Evolutionary conservation across 2,329 filamentous ascomycete genomes (phyloP), one percentile per base, ranked within the genome.

Genomic region (Leptographium procerum): DNA sequence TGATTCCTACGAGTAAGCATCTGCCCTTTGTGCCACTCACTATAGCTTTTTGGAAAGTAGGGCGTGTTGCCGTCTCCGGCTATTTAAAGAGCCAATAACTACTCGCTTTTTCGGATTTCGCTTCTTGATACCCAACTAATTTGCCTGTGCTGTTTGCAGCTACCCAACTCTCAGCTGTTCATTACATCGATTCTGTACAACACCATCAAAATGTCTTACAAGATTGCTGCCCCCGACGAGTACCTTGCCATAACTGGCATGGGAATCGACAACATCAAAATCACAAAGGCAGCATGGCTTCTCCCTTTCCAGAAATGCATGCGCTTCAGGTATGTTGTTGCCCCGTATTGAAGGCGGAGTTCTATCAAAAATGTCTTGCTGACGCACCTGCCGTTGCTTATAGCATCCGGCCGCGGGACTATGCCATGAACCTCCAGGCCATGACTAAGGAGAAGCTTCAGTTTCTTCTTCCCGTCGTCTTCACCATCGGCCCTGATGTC

Each of bases 371-470:
- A 10, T 19, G 34, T 10, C 16, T 55, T 3, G 14, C 52, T 55
- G 24, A 45, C 50, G 11, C 1, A 14, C 24, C 8, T 6, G 11
- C 24, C 34, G 13, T 6, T 3, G 19, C 22, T 26, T n/a, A 3
- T 16, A 81, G 77, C 61, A 84, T 88, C 66, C 85, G 85, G 63
- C 87, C 87, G 0, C 88, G 89, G 67, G 89, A 95, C 72, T 92
- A 94, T 71, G 83, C 81, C 60, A 88, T 95, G 79, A 84, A 85
- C 59, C 75, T 95, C 1, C 88, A 91, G 68, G 89, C 89, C 59
- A 95, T 95, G 89, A 95, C 89, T 22, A 83, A 86, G 65, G 90
- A 95, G 74, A 95, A 95, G 70, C 79, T 94, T 3, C 87, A 91
- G 63, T 91, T 94, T 69, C 78, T 84, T 6, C 80, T 94, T 0